Base-by-base conservation (phyloP, 441 rosid species). In the Populus hybrid region DNA sequence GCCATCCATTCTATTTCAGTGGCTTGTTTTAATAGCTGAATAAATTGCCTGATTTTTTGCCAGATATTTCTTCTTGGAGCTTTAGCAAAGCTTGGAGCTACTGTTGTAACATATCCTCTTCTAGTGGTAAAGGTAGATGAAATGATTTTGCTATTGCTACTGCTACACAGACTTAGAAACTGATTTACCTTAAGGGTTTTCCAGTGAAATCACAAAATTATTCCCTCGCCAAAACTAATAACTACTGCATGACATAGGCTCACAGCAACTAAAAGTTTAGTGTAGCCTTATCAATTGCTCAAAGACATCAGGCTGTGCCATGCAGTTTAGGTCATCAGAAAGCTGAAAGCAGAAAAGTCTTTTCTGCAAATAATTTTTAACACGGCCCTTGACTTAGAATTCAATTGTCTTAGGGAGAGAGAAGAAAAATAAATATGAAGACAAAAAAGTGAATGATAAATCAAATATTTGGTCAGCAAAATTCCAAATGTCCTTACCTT, bases 1-100 rank as follows among this genome's bases (percentile, higher is more conserved):
- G 18, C 63, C 66, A 59, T 1, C 30, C 2, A 32, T 73, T 67
- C 7, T 2, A 36, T 23, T 38, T 68, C 38, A 40, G 81, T 24
- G 8, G 26, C 73, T 76, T 11, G 18, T 77, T 75, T 50, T 70
- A n/a, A 36, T 65, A 70, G 73, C 69, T 71, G 65, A 82, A 73
- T 14, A 20, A 57, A 67, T 74, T 79, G 73, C 77, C 77, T 72
- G 32, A 34, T 23, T 23, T 78, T 77, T 67, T 84, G 78, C 40
- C 76, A 92, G 99, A 86, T 91, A 82, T 95, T 95, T 85, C 88
- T 95, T 77, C 92, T 95, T 64, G 99, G 99, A 83, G 99, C 99
- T 81, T 61, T 90, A 82, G 99, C 99, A 71, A 95, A 95, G 88
- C 98, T 95, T 10, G 99, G 97, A 81, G 99, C 99, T 71, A 95